phyloP scores from a whole-genome alignment of 2,329 filamentous ascomycete genomes.

The Fusarium sp. region DNA sequence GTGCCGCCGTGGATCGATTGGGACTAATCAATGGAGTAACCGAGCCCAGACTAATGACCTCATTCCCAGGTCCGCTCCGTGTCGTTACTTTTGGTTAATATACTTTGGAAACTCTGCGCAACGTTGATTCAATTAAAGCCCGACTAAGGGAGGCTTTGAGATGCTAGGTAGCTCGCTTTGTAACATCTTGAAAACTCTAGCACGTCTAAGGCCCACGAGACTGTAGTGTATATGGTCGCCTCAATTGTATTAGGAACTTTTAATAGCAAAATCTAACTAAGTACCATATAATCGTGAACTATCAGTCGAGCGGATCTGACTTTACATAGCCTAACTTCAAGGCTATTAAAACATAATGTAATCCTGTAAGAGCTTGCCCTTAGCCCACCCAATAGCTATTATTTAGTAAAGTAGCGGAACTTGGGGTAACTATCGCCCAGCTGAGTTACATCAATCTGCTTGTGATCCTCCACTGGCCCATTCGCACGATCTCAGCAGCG shows the following conservation, averaged over 20 bases:
- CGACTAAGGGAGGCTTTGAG: not conserved
- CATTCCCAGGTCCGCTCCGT: not conserved
- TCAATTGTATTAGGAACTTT: no score
- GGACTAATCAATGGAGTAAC: not conserved
- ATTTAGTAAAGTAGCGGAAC: slow-evolving; percentile 9
- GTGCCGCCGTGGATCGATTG: not conserved
- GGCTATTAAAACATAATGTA: no score
- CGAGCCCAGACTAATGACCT: not conserved
- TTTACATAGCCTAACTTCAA: no score
- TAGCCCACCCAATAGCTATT: accelerated
- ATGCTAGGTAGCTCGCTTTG: no score
- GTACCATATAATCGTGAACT: no score
- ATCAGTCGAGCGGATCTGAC: no score
- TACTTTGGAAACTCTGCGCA: not conserved
- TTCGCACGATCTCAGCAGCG: slow-evolving; percentile 1
- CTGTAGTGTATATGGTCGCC: no score
- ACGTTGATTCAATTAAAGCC: not conserved
- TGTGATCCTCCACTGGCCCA: slow-evolving; percentile 14
- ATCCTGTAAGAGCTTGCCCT: no score
- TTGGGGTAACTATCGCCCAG: slow-evolving; percentile 23
- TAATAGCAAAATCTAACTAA: no score
- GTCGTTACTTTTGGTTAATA: not conserved
- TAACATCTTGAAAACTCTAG: no score
- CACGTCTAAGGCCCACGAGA: no score
- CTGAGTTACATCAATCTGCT: slow-evolving; percentile 17